phyloP scores from a whole-genome alignment of 768 basidiomycete genomes.

The Rhodocollybia butyracea region DNA sequence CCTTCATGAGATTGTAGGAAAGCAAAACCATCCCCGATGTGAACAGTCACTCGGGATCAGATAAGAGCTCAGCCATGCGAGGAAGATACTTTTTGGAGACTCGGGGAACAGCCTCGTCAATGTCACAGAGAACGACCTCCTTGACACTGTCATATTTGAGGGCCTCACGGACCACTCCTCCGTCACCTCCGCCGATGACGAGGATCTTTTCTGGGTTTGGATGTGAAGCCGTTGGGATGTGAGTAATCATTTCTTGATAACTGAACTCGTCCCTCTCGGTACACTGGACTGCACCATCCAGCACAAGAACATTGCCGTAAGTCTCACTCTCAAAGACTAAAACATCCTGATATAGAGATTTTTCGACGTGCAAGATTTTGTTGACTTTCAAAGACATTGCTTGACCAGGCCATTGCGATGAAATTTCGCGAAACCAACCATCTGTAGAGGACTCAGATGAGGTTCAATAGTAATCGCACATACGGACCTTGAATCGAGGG shows the following conservation, averaged over 20 bases:
- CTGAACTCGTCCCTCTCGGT: slow-evolving; percentile 99
- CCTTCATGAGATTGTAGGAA: slow-evolving; percentile 86
- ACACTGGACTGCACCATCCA: slow-evolving; percentile 95
- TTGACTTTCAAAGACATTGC: slow-evolving; percentile 97
- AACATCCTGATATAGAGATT: slow-evolving; percentile 93
- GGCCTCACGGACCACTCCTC: slow-evolving; percentile 95
- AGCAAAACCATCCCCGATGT: slow-evolving; percentile 95
- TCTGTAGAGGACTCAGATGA: slow-evolving; percentile 33
- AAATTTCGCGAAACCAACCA: slow-evolving; percentile 96
- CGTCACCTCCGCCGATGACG: slow-evolving; percentile 97
- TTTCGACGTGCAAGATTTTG: slow-evolving; percentile 91
- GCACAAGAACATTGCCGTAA: slow-evolving; percentile 93
- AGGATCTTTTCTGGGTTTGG: slow-evolving; percentile 95
- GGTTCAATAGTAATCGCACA: background rate
- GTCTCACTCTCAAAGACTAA: slow-evolving; percentile 96
- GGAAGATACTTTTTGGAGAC: slow-evolving; percentile 93
- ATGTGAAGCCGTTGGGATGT: slow-evolving; percentile 93
- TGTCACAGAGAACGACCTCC: slow-evolving; percentile 93
- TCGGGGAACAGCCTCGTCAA: slow-evolving; percentile 95
- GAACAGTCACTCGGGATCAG: slow-evolving; percentile 76
- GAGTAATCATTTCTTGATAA: slow-evolving; percentile 99
- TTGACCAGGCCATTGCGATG: slow-evolving; percentile 95
- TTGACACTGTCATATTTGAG: slow-evolving; percentile 92
- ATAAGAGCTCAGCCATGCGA: slow-evolving; percentile 85
- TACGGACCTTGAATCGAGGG: slow-evolving; percentile 49